Evolutionary conservation across 768 basidiomycete genomes (phyloP), one percentile per base, ranked within the genome.

Genomic region (Leccinum incarnatum): DNA sequence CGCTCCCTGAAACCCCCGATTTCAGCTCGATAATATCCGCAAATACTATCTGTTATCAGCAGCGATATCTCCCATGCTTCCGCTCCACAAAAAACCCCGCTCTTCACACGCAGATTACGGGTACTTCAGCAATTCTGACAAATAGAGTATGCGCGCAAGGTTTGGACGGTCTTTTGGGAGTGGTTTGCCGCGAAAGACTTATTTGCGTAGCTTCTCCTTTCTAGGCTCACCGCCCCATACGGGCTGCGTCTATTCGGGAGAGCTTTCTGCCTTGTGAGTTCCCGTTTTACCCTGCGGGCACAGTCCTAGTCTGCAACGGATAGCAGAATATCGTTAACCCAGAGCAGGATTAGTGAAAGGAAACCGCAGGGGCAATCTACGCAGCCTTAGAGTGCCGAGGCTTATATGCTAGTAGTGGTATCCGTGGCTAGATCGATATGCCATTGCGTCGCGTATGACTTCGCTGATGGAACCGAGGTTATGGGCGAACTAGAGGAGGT

Each of bases 141-240:
- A 70, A 74, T 32, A 77, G 81, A 37, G 60, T 85, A 23, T 74
- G 74, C 40, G 67, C 69, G 0, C 68, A 74, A 17, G 90, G 92
- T 29, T 19, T 29, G 27, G 1, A 29, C 27, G 27, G 27, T 29
- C 27, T 29, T 29, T 2, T 29, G 27, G 27, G 27, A 29, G 9
- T 96, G 93, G 93, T 96, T 98, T 72, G 77, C 81, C 32, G 83
- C 87, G 11, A 97, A 95, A 71, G 92, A 95, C 70, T 78, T 85
- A 61, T 79, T 91, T 57, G 84, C 87, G 2, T 78, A 83, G 25
- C 66, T 76, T 17, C 85, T 96, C 48, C 75, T 90, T 45, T 72
- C 80, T 5, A 78, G 79, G 49, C 79, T 83, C 46, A 57, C 58
- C 6, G 21, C 30, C 30, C 10, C 56, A 61, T 42, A 58, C 58